phyloP scores from a whole-genome alignment of 202 grass and related monocot genomes.

The Alloteropsis angusta region DNA sequence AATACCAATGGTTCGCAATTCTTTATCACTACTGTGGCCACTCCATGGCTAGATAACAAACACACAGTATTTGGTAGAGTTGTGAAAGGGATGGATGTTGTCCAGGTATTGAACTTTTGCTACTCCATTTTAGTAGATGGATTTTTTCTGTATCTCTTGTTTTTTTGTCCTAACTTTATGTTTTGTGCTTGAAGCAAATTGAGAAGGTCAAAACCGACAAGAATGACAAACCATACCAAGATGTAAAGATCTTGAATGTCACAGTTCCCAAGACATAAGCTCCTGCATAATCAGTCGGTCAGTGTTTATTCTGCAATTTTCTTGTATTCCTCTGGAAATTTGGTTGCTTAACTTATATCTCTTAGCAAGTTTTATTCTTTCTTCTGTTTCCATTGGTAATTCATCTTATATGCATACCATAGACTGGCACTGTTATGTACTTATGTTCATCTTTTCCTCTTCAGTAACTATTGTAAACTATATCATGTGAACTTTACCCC shows the following conservation, averaged over 20 bases:
- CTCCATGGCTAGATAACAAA: conserved; percentile 98
- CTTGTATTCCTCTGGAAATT: not conserved
- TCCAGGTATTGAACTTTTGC: conserved; percentile 54
- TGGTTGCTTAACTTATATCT: not conserved
- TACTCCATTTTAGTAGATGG: conserved; percentile 1
- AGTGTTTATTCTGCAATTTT: not conserved
- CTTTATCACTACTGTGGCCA: conserved; percentile 96
- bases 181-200: conserved; percentile 61
- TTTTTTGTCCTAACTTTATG: conserved; percentile 1
- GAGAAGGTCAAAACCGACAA: conserved; percentile 96
- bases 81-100: conserved; percentile 98
- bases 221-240: conserved; percentile 95
- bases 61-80: conserved; percentile 97
- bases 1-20: conserved; percentile 98
- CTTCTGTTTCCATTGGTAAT: not conserved
- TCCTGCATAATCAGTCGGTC: not conserved
- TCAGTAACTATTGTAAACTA: too few relatives aligned
- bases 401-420: not conserved
- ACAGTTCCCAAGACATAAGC: conserved; percentile 77
- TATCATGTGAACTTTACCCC: not conserved
- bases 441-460: not conserved
- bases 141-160: not conserved
- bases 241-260: conserved; percentile 98
- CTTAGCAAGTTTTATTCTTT: not conserved
- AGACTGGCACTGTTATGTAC: not conserved